A percentile compares a stretch with the other conserved stretches of the same genome.
Evolutionary conservation across 2,329 filamentous ascomycete genomes (phyloP).

Genomic region (Dactylellina parvicollis): DNA sequence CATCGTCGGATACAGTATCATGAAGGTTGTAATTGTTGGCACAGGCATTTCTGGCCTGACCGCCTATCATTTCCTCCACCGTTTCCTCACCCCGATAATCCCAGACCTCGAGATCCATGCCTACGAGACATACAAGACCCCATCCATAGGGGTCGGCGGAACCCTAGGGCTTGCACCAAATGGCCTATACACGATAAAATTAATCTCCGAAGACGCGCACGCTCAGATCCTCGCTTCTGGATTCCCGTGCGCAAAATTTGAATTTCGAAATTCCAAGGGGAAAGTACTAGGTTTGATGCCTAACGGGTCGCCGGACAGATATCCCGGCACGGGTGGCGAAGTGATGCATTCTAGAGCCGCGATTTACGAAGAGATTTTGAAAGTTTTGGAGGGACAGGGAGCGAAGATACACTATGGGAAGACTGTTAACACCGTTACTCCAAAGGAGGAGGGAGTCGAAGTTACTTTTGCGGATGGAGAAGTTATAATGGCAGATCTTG

Average conservation of each 20-base stretch:
- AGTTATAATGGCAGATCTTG: conserved; percentile 30
- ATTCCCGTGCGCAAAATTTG: conserved; percentile 44
- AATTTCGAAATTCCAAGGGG: conserved; percentile 40
- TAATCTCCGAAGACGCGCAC: conserved; percentile 41
- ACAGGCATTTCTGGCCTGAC: conserved; percentile 49
- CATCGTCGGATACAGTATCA: background rate
- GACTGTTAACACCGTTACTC: conserved; percentile 25
- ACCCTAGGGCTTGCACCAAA: conserved; percentile 48
- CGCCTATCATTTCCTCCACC: conserved; percentile 48
- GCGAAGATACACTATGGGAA: conserved; percentile 47
- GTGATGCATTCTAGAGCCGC: conserved; percentile 46
- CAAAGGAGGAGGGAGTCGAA: conserved; percentile 26
- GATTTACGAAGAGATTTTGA: conserved; percentile 47
- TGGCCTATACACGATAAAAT: conserved; percentile 39
- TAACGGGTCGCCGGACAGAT: conserved; percentile 39
- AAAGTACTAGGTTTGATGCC: conserved; percentile 49
- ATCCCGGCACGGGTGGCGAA: conserved; percentile 45
- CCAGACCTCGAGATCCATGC: conserved; percentile 32
- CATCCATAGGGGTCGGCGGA: conserved; percentile 39
- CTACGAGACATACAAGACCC: conserved; percentile 42
- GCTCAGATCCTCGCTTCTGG: conserved; percentile 32
- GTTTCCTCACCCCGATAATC: conserved; percentile 32
- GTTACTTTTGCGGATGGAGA: conserved; percentile 41
- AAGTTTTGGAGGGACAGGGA: conserved; percentile 33
- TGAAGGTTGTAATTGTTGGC: conserved; percentile 51